These are phyloP conservation scores for Didymella exigua DNA, from an alignment of 2,329 filamentous ascomycete genomes.

Conservation along the genomic window DNA sequence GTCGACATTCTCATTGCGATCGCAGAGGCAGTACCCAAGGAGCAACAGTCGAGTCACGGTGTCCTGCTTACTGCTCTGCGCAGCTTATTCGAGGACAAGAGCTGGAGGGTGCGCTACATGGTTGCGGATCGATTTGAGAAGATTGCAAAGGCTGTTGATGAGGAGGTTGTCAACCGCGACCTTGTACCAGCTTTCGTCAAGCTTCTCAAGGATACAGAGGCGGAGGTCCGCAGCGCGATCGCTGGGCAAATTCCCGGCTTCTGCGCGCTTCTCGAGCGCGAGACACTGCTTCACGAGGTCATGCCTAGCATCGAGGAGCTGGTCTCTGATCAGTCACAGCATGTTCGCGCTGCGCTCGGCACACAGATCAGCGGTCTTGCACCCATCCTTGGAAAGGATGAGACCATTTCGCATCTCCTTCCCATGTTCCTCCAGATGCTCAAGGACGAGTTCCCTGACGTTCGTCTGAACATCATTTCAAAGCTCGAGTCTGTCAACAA, in stretches of 20 bases:
- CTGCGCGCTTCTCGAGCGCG: slow-evolving; percentile 85
- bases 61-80: slow-evolving; percentile 88
- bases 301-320: slow-evolving; percentile 97
- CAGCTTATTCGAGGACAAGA: slow-evolving; percentile 97
- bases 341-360: slow-evolving; percentile 92
- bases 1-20: slow-evolving; percentile 97
- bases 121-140: slow-evolving; percentile 98
- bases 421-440: slow-evolving; percentile 99
- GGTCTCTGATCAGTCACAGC: slow-evolving; percentile 93
- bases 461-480: slow-evolving; percentile 98
- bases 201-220: slow-evolving; percentile 95
- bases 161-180: slow-evolving; percentile 92
- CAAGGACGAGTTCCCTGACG: slow-evolving; percentile 98
- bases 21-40: slow-evolving; percentile 95
- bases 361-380: slow-evolving; percentile 97
- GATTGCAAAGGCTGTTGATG: slow-evolving; percentile 98
- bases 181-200: slow-evolving; percentile 97
- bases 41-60: slow-evolving; percentile 95
- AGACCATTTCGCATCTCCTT: slow-evolving; percentile 94
- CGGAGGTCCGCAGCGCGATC: slow-evolving; percentile 95
- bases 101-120: slow-evolving; percentile 99
- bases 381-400: slow-evolving; percentile 96
- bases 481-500: slow-evolving; percentile 98
- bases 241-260: slow-evolving; percentile 96
- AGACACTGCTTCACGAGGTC: slow-evolving; percentile 89